Base-by-base conservation (phyloP, 306 rosid genomes). In the Dalbergia cultrata region DNA sequence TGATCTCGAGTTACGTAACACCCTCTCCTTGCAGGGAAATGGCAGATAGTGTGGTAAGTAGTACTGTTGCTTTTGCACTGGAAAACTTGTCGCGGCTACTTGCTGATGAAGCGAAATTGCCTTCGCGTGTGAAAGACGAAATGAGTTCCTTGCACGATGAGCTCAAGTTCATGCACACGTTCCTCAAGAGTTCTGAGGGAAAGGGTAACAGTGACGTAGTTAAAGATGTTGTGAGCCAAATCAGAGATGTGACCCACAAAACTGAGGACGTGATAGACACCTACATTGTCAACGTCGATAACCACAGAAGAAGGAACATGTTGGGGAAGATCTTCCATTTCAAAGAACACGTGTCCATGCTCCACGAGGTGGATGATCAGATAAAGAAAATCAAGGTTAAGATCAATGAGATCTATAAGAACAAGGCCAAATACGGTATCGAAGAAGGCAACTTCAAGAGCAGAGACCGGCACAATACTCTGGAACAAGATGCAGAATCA, bases 251-350 rank as follows among this genome's bases (percentile, higher is more conserved):
- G 0, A 64, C 79, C 1, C 1, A 41, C 41, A 43, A 34, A 39
- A 66, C 77, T 4, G 85, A 82, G 26, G 82, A 82, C 54, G 75
- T 77, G 3, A 16, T 77, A 0, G 86, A 82, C 64, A 54, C 69
- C 0, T 77, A 13, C 43, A 2, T 77, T 13, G 7, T 22, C 45
- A 19, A 71, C 0, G 18, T 65, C 11, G 0, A 9, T 19, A 53
- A n/a, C 13, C 75, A 73, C 17, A 54, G 8, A 3, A 26, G 8
- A 8, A 63, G 35, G 56, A 53, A 26, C 67, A 0, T 5, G 9
- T 0, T 64, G 2, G 2, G 19, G 13, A 44, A 5, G 53, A 8
- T 18, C 3, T 0, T 54, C 41, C 37, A 22, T 12, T 2, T 13
- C 0, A 1, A 0, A 10, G 13, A 19, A 22, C 50, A 45, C 2